Base-by-base conservation (phyloP, 345 rosid species). In the Syzygium jambos region DNA sequence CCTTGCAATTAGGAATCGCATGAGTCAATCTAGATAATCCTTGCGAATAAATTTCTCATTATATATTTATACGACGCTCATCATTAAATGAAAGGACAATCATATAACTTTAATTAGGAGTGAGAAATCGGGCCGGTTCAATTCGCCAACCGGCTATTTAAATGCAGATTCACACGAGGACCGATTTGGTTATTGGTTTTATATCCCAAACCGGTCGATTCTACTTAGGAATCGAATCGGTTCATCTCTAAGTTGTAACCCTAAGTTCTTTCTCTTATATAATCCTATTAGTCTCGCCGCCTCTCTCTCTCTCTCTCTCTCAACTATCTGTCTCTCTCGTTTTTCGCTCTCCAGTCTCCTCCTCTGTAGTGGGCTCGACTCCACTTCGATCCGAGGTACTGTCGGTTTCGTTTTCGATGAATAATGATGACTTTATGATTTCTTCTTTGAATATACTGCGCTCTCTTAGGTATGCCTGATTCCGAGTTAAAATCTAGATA, bases 141-240 rank as follows among this genome's bases (percentile, higher is more conserved):
- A 34, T 5, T 2, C 4, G 1, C 0, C 7, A 73, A 73, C 6
- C 2, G 25, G 2, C 23, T 16, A 9, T 73, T 34, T 73, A 73
- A 34, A 73, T 5, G 21, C 10, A 13, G 2, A 46, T 34, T 73
- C 80, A 34, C 49, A 19, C 5, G 7, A 0, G 43, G 6, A 9
- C 19, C 4, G 46, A 11, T 73, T 10, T 1, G 25, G 7, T 17
- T 34, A 6, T 73, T 2, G 7, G 80, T 73, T 73, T 4, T 34
- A 73, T 34, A 34, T 34, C 46, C 16, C 5, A 10, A 73, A 34
- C 78, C 14, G 49, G 14, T 19, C 6, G 80, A 1, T 34, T 9
- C 1, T 73, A 73, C 25, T 34, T 0, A 0, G 0, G 14, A 34
- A 19, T 34, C 2, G 2, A 34, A 73, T 73, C 25, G 49, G 7